These are phyloP conservation scores for Moniliophthora roreri DNA, from an alignment of 1,284 basidiomycete genomes.

Conservation along the genomic window DNA sequence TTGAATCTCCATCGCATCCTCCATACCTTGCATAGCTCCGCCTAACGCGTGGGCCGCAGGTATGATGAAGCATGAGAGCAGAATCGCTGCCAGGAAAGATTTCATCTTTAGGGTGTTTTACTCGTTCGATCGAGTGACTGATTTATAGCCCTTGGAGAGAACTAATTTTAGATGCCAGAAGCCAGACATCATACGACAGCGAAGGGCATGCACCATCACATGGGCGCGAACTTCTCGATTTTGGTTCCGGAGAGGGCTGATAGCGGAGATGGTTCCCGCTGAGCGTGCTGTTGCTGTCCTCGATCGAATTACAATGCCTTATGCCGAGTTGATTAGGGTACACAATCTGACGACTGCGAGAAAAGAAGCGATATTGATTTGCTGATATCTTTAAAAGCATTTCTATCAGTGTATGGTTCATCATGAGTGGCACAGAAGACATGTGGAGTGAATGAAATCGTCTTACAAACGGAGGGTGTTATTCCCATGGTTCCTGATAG, in stretches of 20 bases:
- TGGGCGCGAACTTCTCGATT: background rate
- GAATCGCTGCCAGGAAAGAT: background rate
- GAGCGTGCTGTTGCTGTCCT: too few relatives aligned
- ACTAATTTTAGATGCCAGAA: background rate
- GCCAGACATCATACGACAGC: background rate
- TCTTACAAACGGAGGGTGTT: background rate
- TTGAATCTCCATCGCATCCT: constrained; percentile 46
- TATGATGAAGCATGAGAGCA: constrained; percentile 4
- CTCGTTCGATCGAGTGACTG: too few relatives aligned
- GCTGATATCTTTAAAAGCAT: background rate
- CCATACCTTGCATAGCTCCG: constrained; percentile 40
- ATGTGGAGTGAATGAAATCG: background rate
- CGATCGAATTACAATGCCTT: too few relatives aligned
- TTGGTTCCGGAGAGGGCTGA: too few relatives aligned
- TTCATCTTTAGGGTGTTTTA: background rate
- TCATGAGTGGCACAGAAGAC: background rate
- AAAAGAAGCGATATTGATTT: background rate
- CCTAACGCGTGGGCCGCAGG: constrained; percentile 20
- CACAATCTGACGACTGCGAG: too few relatives aligned
- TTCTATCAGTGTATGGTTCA: background rate
- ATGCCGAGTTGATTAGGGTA: too few relatives aligned
- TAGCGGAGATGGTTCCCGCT: too few relatives aligned
- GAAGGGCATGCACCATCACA: background rate
- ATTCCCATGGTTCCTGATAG: background rate
- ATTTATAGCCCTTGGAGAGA: background rate